phyloP scores from a whole-genome alignment of 2,329 filamentous ascomycete species.

The Clarireedia hainanense region DNA sequence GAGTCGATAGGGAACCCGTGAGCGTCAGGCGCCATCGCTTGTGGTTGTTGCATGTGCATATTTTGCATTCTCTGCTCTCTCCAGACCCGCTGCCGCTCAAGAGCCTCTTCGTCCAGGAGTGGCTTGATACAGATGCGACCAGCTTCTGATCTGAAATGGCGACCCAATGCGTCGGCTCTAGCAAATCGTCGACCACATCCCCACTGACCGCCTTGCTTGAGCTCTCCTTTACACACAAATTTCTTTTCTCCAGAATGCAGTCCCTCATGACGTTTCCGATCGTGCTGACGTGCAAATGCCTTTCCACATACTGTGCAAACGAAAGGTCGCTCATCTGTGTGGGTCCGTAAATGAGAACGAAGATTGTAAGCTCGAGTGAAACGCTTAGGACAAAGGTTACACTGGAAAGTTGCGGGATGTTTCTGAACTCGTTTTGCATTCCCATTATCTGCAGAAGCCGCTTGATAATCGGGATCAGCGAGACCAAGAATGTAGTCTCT shows the following conservation, averaged over 20 bases:
- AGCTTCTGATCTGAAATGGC: slow-evolving; percentile 92
- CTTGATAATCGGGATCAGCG: slow-evolving; percentile 78
- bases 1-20: slow-evolving; percentile 51
- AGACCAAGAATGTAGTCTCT: slow-evolving; percentile 81
- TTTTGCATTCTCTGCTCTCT: slow-evolving; percentile 63
- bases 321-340: slow-evolving; percentile 95
- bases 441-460: slow-evolving; percentile 48
- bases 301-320: slow-evolving; percentile 96
- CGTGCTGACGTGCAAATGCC: slow-evolving; percentile 93
- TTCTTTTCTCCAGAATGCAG: slow-evolving; percentile 97
- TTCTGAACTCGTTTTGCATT: slow-evolving; percentile 83
- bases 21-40: slow-evolving; percentile 53
- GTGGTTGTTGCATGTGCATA: slow-evolving; percentile 47
- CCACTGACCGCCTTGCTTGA: slow-evolving; percentile 79
- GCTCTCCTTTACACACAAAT: slow-evolving; percentile 88
- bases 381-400: slow-evolving; percentile 83
- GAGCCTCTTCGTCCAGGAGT: slow-evolving; percentile 87
- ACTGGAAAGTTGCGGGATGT: slow-evolving; percentile 95
- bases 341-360: slow-evolving; percentile 87
- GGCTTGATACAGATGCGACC: slow-evolving; percentile 95
- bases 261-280: slow-evolving; percentile 93
- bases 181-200: slow-evolving; percentile 91
- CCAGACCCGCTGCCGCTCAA: slow-evolving; percentile 69
- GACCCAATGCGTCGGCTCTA: slow-evolving; percentile 85
- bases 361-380: slow-evolving; percentile 97